Conservation (phyloP, 2,329 filamentous ascomycete species). For the Truncatella angustata region DNA sequence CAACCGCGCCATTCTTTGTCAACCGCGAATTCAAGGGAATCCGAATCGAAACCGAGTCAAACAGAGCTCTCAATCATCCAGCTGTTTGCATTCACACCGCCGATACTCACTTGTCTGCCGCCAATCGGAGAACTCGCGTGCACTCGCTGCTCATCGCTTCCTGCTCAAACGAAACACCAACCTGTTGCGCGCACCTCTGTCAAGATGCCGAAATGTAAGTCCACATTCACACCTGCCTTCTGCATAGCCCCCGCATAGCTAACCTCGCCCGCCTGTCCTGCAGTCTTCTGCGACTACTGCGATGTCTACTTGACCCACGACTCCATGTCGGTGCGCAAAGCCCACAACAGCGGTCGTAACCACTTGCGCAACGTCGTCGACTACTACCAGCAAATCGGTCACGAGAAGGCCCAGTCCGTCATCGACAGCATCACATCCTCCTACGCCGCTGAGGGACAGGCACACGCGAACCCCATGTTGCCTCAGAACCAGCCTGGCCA, state of each 20-base stretch:
- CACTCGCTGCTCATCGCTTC: neutral
- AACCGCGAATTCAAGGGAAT: neutral
- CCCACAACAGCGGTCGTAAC: conserved; percentile 94
- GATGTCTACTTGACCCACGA: conserved; percentile 99
- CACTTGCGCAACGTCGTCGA: conserved; percentile 96
- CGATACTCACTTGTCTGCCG: neutral
- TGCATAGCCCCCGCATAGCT: conserved; percentile 31
- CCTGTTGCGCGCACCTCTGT: too few species aligned
- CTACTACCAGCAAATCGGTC: conserved; percentile 98
- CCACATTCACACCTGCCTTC: conserved; percentile 10
- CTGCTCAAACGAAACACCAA: too few species aligned
- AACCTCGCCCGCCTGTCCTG: conserved; percentile 14
- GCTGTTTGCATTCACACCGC: neutral
- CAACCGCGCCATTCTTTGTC: neutral
- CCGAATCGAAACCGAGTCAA: too few species aligned
- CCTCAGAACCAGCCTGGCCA: conserved; percentile 63
- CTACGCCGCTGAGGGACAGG: conserved; percentile 91
- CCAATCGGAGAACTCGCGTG: neutral
- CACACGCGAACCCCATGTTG: conserved; percentile 81
- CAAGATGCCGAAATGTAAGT: conserved; percentile 88
- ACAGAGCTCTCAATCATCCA: neutral
- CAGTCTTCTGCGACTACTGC: conserved; percentile 95
- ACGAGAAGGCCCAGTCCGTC: conserved; percentile 97
- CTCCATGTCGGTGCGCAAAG: conserved; percentile 99
- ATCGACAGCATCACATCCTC: conserved; percentile 97